Conservation (phyloP, 768 basidiomycete species). For the Holtermanniella nyarrowii region DNA sequence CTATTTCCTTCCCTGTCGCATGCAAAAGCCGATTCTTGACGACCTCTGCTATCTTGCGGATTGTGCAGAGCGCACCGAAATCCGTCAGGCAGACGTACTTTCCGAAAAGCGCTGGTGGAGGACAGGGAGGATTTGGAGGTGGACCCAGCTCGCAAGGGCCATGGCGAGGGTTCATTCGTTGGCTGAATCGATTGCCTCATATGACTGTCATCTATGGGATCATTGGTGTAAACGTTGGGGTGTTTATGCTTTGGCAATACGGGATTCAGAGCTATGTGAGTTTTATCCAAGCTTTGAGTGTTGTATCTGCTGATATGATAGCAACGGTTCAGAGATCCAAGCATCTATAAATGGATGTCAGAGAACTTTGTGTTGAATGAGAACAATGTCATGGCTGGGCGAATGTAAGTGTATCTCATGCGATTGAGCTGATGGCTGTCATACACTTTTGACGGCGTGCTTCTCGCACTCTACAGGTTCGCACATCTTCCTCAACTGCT, state of each 20-base stretch:
- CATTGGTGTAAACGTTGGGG: constrained; percentile 32
- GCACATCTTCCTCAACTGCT: constrained; percentile 37
- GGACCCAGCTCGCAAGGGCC: constrained; percentile 11
- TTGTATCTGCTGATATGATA: neutral
- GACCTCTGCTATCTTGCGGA: no score
- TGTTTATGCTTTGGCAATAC: constrained; percentile 39
- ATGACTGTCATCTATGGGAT: constrained; percentile 28
- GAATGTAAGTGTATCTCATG: constrained; percentile 19
- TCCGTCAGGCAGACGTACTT: constrained; percentile 20
- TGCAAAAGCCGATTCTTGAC: no score
- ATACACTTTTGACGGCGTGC: constrained; percentile 33
- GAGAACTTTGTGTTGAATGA: constrained; percentile 38
- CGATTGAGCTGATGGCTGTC: constrained; percentile 2
- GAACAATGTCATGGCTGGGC: constrained; percentile 32
- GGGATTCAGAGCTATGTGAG: constrained; percentile 21
- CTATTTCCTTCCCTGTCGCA: no score
- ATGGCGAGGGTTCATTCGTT: constrained; percentile 12
- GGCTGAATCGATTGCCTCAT: constrained; percentile 28
- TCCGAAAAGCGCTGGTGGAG: constrained; percentile 6
- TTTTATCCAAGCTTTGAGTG: neutral
- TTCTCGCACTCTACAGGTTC: constrained; percentile 34
- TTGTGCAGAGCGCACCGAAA: no score
- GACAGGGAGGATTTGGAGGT: constrained; percentile 13
- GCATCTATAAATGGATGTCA: constrained; percentile 26
- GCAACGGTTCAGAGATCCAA: constrained; percentile 34